phyloP scores from a whole-genome alignment of 148 eudicot genomes.

The Chenopodium suecicum region DNA sequence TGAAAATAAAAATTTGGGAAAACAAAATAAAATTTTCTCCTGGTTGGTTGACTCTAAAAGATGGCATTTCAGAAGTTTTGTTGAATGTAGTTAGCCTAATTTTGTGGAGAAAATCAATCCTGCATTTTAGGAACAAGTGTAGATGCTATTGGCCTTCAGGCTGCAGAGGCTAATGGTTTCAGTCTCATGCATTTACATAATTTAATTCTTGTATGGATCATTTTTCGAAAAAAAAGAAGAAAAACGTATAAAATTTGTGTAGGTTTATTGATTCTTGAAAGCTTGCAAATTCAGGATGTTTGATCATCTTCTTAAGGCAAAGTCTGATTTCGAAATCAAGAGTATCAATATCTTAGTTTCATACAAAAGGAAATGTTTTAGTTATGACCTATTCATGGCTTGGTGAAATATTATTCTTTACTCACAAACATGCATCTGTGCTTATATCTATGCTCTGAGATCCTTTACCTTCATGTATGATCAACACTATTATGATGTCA shows the following conservation, averaged over 20 bases:
- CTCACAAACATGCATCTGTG: background rate
- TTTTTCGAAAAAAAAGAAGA: no score
- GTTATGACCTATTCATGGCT: background rate
- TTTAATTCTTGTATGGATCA: background rate
- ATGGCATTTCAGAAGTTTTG: background rate
- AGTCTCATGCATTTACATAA: background rate
- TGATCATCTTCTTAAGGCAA: no score
- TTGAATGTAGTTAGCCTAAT: background rate
- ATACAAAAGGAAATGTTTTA: background rate
- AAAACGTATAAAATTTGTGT: background rate
- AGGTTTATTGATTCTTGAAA: background rate
- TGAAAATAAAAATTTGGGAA: no score
- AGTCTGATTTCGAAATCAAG: background rate
- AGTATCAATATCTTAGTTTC: background rate
- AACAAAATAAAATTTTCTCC: background rate
- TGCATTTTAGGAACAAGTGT: background rate
- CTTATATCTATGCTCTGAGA: background rate
- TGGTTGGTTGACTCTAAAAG: background rate
- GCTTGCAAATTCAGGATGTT: background rate
- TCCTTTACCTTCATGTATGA: background rate
- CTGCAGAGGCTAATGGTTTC: background rate
- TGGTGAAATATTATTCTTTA: background rate
- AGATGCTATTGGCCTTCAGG: background rate
- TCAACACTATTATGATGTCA: background rate
- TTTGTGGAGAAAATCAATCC: background rate